phyloP scores from a whole-genome alignment of 2,329 filamentous ascomycete species.

The Aspergillus luchuensis region DNA sequence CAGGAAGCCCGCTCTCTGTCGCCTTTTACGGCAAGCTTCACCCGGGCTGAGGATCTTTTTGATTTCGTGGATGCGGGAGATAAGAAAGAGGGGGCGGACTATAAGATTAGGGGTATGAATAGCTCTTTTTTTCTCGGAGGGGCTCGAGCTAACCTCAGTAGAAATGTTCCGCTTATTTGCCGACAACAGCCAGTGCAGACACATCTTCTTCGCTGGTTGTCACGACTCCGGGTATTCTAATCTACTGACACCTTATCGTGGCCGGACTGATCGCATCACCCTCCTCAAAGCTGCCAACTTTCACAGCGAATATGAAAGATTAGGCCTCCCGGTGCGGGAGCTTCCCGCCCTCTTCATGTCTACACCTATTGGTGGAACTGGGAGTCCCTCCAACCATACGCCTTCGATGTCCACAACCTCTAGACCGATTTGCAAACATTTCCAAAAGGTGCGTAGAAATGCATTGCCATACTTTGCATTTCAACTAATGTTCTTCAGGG shows the following conservation, averaged over 20 bases:
- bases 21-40: slow-evolving; percentile 60
- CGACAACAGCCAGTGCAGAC: slow-evolving; percentile 63
- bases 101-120: slow-evolving; percentile 58
- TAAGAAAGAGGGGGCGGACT: slow-evolving; percentile 61
- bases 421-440: slow-evolving; percentile 34
- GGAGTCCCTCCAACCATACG: slow-evolving; percentile 8
- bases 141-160: slow-evolving; percentile 23
- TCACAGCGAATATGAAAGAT: slow-evolving; percentile 55
- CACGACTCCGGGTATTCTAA: slow-evolving; percentile 62
- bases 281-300: slow-evolving; percentile 56
- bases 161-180: slow-evolving; percentile 52
- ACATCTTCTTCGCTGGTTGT: slow-evolving; percentile 65
- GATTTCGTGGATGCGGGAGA: slow-evolving; percentile 65
- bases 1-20: slow-evolving; percentile 59
- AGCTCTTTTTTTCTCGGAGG: no score
- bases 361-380: slow-evolving; percentile 32
- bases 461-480: no score
- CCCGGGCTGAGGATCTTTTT: slow-evolving; percentile 58
- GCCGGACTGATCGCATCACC: slow-evolving; percentile 55
- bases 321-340: slow-evolving; percentile 55
- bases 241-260: slow-evolving; percentile 56
- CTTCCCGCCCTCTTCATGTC: slow-evolving; percentile 56
- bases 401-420: slow-evolving; percentile 12
- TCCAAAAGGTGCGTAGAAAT: slow-evolving; percentile 31
- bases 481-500: slow-evolving; percentile 26